phyloP scores from a whole-genome alignment of 352 stramenopile genomes.

The Phytopythium mirpurense region DNA sequence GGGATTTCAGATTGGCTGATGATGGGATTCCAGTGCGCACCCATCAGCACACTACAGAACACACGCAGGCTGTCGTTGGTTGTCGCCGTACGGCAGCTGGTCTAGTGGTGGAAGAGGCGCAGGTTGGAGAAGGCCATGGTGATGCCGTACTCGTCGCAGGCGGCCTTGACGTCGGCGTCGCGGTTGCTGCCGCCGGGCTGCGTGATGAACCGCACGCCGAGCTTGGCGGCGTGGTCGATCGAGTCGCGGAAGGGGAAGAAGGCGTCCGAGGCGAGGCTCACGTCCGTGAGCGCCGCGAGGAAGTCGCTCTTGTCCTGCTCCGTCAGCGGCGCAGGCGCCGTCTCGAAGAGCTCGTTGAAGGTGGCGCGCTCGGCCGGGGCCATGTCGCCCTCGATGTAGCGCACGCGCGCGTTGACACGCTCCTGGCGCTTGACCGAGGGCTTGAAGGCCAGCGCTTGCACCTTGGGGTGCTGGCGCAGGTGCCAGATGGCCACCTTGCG shows the following conservation, averaged over 20 bases:
- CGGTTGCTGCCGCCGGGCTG: conserved; percentile 91
- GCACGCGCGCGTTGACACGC: conserved; percentile 98
- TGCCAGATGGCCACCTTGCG: conserved; percentile 98
- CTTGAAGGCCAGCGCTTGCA: conserved; percentile 95
- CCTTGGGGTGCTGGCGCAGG: conserved; percentile 97
- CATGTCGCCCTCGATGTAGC: conserved; percentile 99
- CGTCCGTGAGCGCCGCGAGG: conserved; percentile 82
- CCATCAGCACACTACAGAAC: not conserved
- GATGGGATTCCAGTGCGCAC: not conserved
- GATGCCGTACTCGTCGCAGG: conserved; percentile 98
- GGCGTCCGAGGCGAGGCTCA: conserved; percentile 97
- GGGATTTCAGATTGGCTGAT: not conserved
- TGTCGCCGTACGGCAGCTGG: not conserved
- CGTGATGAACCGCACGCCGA: conserved; percentile 97
- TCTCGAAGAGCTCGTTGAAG: conserved; percentile 96
- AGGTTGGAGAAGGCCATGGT: conserved; percentile 98
- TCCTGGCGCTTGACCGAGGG: conserved; percentile 97
- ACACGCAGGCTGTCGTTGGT: not conserved
- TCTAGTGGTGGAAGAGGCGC: conserved; percentile 99
- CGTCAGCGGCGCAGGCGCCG: conserved; percentile 92
- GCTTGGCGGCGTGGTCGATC: conserved; percentile 95
- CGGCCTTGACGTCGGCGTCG: conserved; percentile 89
- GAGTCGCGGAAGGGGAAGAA: conserved; percentile 99
- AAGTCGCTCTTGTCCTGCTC: conserved; percentile 94
- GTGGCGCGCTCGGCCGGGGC: conserved; percentile 90